Conservation (phyloP, 306 rosid species). For the Comarum palustre region DNA sequence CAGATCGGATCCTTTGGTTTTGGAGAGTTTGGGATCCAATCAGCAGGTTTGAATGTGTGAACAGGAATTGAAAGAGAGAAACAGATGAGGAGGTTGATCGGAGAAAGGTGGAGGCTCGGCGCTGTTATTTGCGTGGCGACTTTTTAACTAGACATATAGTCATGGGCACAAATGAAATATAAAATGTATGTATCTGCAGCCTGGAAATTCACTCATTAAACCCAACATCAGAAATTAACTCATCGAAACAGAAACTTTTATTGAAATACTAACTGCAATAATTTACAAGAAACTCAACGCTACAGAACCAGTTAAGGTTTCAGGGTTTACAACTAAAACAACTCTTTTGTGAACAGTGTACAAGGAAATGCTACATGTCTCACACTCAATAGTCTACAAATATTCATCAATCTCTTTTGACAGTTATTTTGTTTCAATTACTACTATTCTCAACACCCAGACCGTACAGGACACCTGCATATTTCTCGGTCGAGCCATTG, state of each 20-base stretch:
- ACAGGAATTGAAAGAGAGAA: neutral
- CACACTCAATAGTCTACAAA: conserved; percentile 50
- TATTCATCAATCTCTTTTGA: conserved; percentile 36
- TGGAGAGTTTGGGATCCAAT: conserved; percentile 6
- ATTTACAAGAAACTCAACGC: conserved; percentile 60
- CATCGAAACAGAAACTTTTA: conserved; percentile 28
- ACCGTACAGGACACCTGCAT: conserved; percentile 63
- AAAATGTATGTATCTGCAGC: too few relatives aligned
- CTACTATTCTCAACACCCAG: conserved; percentile 56
- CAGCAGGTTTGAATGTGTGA: neutral
- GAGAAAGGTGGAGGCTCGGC: conserved; percentile 26
- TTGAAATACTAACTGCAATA: conserved; percentile 54
- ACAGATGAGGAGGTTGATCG: neutral
- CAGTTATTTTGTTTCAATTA: conserved; percentile 42
- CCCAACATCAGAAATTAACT: neutral
- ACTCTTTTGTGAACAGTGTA: conserved; percentile 46
- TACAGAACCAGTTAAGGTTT: conserved; percentile 51
- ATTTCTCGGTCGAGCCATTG: conserved; percentile 55
- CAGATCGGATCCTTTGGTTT: conserved; percentile 16
- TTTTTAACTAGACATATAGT: neutral
- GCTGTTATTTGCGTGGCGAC: neutral
- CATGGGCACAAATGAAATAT: neutral
- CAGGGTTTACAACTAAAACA: conserved; percentile 56
- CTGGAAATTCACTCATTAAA: too few relatives aligned
- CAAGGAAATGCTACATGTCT: conserved; percentile 44